Evolutionary conservation across 345 rosid genomes (phyloP), one percentile per base, ranked within the genome.

Genomic region (Citrus reticulata): DNA sequence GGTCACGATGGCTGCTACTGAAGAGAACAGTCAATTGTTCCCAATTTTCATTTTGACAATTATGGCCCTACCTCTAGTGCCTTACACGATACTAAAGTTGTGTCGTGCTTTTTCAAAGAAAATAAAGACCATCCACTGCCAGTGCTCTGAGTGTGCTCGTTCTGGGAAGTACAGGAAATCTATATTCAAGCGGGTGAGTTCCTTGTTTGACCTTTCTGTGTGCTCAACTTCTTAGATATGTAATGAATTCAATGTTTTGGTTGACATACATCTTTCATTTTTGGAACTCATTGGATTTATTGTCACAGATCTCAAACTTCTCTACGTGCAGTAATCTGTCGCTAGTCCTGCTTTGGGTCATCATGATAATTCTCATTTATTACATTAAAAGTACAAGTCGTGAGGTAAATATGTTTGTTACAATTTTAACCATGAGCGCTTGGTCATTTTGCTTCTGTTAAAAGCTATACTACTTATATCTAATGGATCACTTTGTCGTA

Each of bases 31-130:
- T 78, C 88, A 93, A 0, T 69, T 94, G 89, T 97, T 97, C 86
- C 99, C 99, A 6, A 97, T 94, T 80, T 97, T 97, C 79, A 91
- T 97, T 75, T 87, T 97, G 88, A 97, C 99, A 55, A 93, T 94
- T 69, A 91, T 94, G 98, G 98, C 98, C 42, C 85, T 94, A 74
- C 98, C 98, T 37, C 76, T 94, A 66, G 95, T 97, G 86, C 99
- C 98, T 42, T 94, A 93, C 63, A 97, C 98, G 0, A 76, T 94
- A 69, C 80, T 84, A 54, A 93, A 92, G 84, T 78, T 96, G 76
- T 92, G 93, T 80, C 86, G 78, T 58, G 98, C 96, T 76, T 88
- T 91, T 74, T 86, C 97, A 0, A 91, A 84, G 81, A 92, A 97
- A 75, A 81, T 84, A 37, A 92, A 88, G 93, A 91, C 65, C 85